Base-by-base conservation (phyloP, 1,284 basidiomycete genomes). In the Cutaneotrichosporon curvatum region DNA sequence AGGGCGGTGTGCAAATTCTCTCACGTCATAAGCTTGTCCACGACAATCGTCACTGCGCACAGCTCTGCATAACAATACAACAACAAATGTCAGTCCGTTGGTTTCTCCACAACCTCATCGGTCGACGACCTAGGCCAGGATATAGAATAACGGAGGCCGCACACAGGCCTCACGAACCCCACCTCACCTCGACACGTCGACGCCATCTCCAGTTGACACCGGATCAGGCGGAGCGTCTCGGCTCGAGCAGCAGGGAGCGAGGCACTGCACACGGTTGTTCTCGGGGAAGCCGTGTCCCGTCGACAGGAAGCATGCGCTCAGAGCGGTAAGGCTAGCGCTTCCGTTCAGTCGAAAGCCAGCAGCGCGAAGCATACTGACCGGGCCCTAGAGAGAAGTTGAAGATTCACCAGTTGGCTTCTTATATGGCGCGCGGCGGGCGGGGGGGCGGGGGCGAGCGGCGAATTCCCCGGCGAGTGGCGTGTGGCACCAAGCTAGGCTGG, bases 91-190 rank as follows among this genome's bases (percentile, higher is more conserved):
- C 54, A 42, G 37, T 48, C 50, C 54, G 54, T 56, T 56, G 54
- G 54, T 56, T 56, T 56, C 50, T 56, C 54, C 54, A 56, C 50
- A 56, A 56, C 54, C 54, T 56, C 47, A 56, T 23, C 14, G 54
- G 54, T 50, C 54, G 41, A 56, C 50, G 54, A 50, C 54, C 54
- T 56, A 56, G 54, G 54, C 54, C 54, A 56, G 54, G 54, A 56
- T 51, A 56, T 52, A 56, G 54, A 56, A 56, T 56, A 56, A 56
- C 54, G 54, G 53, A 48, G 42, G 34, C 48, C 46, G 42, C 31
- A 21, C 37, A 30, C 30, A 2, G 12, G 14, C 37, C 11, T 11
- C 32, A 12, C 33, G n/a, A 9, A 25, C 25, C 25, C 28, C 30
- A 15, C 43, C 34, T 35, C 36, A 9, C 45, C 37, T 31, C 44